Percentiles rank a stretch among this genome's conserved stretches.
Conservation (phyloP, 208 protist genomes). For the Acanthamoeba divionensis region DNA sequence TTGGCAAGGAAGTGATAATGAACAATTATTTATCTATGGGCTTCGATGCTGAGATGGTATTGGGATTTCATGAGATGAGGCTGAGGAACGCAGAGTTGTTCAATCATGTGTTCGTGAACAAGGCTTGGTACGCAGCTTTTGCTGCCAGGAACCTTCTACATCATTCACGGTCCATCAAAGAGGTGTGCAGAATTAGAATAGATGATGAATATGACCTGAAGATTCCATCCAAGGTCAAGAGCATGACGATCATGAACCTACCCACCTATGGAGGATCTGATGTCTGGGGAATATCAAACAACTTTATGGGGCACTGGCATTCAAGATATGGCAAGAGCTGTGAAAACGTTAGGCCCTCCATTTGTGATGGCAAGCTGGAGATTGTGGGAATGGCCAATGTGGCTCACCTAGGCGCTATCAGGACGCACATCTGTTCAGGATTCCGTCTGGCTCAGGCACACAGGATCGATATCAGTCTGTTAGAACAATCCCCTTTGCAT, state of each 20-base stretch:
- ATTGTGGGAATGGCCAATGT: conserved; percentile 5
- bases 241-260: conserved; percentile 40
- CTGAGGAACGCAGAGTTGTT: conserved; percentile 71
- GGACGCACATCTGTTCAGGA: neutral
- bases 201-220: neutral
- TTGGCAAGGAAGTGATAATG: conserved; percentile 47
- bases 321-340: neutral
- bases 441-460: neutral
- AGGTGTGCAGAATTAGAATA: neutral
- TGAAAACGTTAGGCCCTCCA: neutral
- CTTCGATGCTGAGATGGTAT: conserved; percentile 71
- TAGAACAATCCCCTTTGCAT: neutral
- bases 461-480: neutral
- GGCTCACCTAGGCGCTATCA: conserved; percentile 24
- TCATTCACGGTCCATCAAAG: neutral
- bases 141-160: neutral
- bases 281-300: neutral
- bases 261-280: conserved; percentile 22
- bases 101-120: conserved; percentile 67
- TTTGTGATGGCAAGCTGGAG: conserved; percentile 21
- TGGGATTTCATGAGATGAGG: conserved; percentile 72
- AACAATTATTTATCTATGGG: conserved; percentile 79
- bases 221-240: neutral
- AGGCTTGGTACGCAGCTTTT: neutral
- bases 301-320: neutral